These are phyloP conservation scores for Penicillium psychrosexuale DNA, from an alignment of 2,329 filamentous ascomycete genomes.

Conservation along the genomic window DNA sequence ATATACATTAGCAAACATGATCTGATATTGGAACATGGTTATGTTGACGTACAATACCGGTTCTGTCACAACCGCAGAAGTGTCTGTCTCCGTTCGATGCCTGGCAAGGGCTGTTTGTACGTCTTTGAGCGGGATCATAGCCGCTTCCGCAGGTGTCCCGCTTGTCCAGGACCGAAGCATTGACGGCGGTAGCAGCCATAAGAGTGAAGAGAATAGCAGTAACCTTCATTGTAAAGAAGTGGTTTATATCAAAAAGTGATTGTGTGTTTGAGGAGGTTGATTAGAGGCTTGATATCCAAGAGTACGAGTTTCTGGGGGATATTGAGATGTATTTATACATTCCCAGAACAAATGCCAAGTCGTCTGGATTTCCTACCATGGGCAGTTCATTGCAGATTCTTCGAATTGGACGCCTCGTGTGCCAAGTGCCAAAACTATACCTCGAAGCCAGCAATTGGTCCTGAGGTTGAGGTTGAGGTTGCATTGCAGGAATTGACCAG, in stretches of 20 bases:
- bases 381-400: too few relatives aligned
- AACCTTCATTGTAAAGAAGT: slow-evolving; percentile 11
- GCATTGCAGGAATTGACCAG: neutral
- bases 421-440: neutral
- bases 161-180: neutral
- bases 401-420: neutral
- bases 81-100: slow-evolving; percentile 10
- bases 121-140: slow-evolving; percentile 9
- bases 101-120: slow-evolving; percentile 12
- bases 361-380: too few relatives aligned
- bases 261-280: slow-evolving; percentile 1
- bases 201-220: slow-evolving; percentile 9
- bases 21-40: neutral
- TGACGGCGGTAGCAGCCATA: slow-evolving; percentile 11
- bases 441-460: neutral
- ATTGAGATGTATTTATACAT: slow-evolving; percentile 8
- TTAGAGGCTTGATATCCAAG: neutral
- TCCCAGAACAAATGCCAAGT: neutral
- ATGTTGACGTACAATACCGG: slow-evolving; percentile 11
- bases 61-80: slow-evolving; percentile 15
- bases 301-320: neutral
- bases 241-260: neutral
- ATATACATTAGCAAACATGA: neutral
- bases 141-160: slow-evolving; percentile 9
- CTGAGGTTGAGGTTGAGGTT: neutral